Evolutionary conservation across 305 asterid species (phyloP).

Genomic region (Solanum hybrid): DNA sequence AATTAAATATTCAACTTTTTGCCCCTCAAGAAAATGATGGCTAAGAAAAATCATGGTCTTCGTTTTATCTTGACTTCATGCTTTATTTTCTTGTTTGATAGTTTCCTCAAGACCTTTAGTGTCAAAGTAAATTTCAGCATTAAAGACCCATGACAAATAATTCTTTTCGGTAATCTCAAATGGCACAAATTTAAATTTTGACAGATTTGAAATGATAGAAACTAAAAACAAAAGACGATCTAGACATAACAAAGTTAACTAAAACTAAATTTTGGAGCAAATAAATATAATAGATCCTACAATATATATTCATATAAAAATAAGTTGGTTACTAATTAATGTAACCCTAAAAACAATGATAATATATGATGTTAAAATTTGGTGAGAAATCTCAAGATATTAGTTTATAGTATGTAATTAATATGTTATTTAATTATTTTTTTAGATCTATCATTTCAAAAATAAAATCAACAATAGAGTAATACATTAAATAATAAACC

Average conservation of each 20-base stretch:
- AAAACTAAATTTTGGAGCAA: not conserved
- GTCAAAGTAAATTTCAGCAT: not conserved
- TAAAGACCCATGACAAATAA: not conserved
- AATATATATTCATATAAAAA: no score
- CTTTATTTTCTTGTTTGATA: not conserved
- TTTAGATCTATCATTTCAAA: not conserved
- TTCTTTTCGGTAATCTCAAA: no score
- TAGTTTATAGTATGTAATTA: not conserved
- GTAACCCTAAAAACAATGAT: no score
- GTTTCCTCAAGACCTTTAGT: not conserved
- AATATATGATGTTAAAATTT: not conserved
- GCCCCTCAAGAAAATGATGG: not conserved
- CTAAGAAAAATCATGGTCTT: not conserved
- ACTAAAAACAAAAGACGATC: not conserved
- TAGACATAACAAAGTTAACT: not conserved
- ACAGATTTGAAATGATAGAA: not conserved
- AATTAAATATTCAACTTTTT: not conserved
- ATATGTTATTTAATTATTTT: no score
- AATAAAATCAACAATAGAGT: not conserved
- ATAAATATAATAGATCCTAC: no score
- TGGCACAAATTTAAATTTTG: not conserved
- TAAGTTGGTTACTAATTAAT: not conserved
- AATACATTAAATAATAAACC: not conserved
- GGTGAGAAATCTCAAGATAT: not conserved
- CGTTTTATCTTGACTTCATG: not conserved